Evolutionary conservation across 75 land plant species (phyloP), one percentile per base, ranked within the genome.

Genomic region (Pinus tabuliformis): DNA sequence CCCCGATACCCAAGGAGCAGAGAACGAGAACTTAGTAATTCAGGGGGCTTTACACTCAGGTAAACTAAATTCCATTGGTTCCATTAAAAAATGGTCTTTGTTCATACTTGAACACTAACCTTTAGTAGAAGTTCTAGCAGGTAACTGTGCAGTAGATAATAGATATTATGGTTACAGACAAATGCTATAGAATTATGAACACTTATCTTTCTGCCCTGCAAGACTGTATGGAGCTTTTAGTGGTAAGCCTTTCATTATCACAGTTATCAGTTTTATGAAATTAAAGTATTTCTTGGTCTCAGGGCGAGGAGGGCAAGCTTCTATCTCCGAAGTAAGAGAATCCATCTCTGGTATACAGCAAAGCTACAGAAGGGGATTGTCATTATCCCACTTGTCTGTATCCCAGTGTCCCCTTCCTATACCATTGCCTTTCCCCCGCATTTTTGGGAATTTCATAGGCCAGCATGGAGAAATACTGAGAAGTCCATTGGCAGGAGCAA

Each of bases 361-460:
- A 71, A 57, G 73, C 33, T 60, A 49, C 45, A 36, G 57, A 74
- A 57, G 75, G 56, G 78, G 74, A 49, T 87, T 86, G 11, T 49
- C 75, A 56, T 79, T 86, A 75, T 81, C 77, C n/a, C 93, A 91
- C 72, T 75, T 97, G 36, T 86, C 99, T 3, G 76, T 80, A 4
- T 79, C 98, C 39, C 83, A n/a, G 5, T 91, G 85, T 76, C 99
- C 99, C 33, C 89, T 97, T 57, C 88, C 96, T 33, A 82, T 95
- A 59, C 99, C 99, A 3, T 82, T 97, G 68, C 96, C 98, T 56
- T 97, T 92, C 61, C 99, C 99, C 58, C 77, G 83, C 45, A 88
- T 97, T 1, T 97, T 97, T 61, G 78, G 84, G 14, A 81, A 73
- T 65, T 64, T 9, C 24, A 73, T 94, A 15, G 92, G 97, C 21